These are phyloP conservation scores for Glycyrrhiza uralensis DNA, from an alignment of 306 rosid genomes.

Conservation along the genomic window DNA sequence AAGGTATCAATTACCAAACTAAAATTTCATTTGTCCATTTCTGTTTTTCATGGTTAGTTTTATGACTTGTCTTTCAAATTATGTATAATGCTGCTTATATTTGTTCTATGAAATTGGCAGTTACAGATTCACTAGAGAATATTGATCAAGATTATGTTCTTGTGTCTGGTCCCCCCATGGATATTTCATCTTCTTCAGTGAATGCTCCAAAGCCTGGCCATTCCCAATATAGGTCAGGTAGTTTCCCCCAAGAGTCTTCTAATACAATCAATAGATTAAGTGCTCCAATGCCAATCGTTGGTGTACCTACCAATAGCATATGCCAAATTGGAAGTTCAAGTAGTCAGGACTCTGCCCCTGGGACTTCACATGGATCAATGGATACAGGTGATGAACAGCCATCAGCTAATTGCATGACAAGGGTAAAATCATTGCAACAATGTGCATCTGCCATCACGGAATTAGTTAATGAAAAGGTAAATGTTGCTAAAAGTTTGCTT, in stretches of 20 bases:
- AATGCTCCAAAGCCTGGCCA: constrained; percentile 58
- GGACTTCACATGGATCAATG: constrained; percentile 79
- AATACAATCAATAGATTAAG: constrained; percentile 43
- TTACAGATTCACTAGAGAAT: constrained; percentile 64
- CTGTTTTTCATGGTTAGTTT: constrained; percentile 19
- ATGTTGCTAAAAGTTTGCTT: constrained; percentile 7
- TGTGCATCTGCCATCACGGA: constrained; percentile 77
- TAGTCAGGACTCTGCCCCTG: constrained; percentile 88
- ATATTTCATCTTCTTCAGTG: constrained; percentile 62
- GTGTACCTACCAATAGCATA: constrained; percentile 44
- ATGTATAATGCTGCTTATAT: constrained; percentile 1
- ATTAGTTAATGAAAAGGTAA: constrained; percentile 80
- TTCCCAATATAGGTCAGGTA: constrained; percentile 52
- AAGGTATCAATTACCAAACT: constrained; percentile 43
- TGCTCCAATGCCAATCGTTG: constrained; percentile 81
- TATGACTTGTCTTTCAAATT: constrained; percentile 12
- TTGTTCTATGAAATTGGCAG: constrained; percentile 47
- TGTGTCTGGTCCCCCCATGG: constrained; percentile 82
- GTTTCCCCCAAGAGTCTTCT: constrained; percentile 48
- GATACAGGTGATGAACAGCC: constrained; percentile 86
- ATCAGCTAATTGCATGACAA: constrained; percentile 68
- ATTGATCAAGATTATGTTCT: constrained; percentile 98
- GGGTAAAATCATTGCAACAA: constrained; percentile 79
- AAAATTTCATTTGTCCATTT: constrained; percentile 16
- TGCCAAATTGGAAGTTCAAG: constrained; percentile 76